A percentile compares a stretch with the other conserved stretches of the same genome.
These are phyloP conservation scores for Colletotrichum godetiae DNA, from an alignment of 2,329 filamentous ascomycete genomes.

Conservation along the genomic window DNA sequence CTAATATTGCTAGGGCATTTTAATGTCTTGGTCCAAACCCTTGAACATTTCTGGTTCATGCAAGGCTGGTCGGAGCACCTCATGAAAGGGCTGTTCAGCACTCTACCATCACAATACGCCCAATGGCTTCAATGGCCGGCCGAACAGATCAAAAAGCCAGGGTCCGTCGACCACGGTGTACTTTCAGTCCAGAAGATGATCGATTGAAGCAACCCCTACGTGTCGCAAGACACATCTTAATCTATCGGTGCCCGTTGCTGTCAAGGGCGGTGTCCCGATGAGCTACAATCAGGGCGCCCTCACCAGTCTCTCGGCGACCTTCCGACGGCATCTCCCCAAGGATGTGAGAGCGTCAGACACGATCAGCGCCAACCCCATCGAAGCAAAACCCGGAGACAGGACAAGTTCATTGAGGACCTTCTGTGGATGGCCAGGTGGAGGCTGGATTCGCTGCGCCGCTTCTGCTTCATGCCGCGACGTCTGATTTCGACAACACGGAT, in stretches of 20 bases:
- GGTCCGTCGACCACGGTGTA: constrained; percentile 38
- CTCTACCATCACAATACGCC: constrained; percentile 2
- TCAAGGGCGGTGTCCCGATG: background rate
- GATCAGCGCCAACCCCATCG: no score
- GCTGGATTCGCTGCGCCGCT: background rate
- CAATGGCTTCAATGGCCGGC: constrained; percentile 23
- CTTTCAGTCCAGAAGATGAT: constrained; percentile 35
- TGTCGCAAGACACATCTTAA: background rate
- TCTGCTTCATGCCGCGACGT: background rate
- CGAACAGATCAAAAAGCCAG: constrained; percentile 9
- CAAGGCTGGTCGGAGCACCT: constrained; percentile 38
- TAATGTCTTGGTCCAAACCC: constrained; percentile 30
- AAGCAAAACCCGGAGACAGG: background rate
- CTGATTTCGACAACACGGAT: background rate
- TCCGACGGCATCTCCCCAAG: background rate
- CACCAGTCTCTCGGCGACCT: background rate
- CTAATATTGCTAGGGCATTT: constrained; percentile 37
- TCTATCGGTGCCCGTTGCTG: background rate
- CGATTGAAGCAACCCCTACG: background rate
- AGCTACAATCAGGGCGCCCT: background rate
- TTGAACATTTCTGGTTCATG: constrained; percentile 39
- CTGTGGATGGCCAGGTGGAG: no score
- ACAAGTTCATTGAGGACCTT: background rate
- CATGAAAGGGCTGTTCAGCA: constrained; percentile 25
- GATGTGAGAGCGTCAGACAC: background rate